Percentiles rank a stretch among this genome's conserved stretches.
Evolutionary conservation across 352 stramenopile species (phyloP).

Genomic region (Phytopythium vexans): DNA sequence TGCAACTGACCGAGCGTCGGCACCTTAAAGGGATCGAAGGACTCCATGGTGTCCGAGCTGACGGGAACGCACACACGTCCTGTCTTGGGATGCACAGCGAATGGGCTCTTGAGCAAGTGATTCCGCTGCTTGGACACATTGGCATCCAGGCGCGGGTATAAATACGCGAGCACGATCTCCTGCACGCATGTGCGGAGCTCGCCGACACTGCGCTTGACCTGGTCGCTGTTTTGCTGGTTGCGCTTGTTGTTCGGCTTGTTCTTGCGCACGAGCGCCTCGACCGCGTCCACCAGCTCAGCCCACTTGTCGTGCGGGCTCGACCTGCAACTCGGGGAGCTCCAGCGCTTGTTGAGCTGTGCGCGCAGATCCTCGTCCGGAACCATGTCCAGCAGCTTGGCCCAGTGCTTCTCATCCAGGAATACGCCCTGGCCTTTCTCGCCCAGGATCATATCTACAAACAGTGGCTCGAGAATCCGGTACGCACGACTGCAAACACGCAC

Average conservation of each 20-base stretch:
- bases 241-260: constrained; percentile 41
- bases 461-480: constrained; percentile 92
- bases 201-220: constrained; percentile 38
- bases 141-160: constrained; percentile 98
- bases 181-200: constrained; percentile 89
- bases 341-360: constrained; percentile 53
- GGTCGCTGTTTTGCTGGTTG: constrained; percentile 34
- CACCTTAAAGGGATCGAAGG: constrained; percentile 86
- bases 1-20: constrained; percentile 80
- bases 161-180: constrained; percentile 95
- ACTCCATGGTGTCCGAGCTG: constrained; percentile 69
- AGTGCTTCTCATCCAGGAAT: constrained; percentile 85
- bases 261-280: constrained; percentile 67
- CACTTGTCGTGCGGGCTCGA: constrained; percentile 87
- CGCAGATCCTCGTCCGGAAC: constrained; percentile 90
- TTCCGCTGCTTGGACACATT: constrained; percentile 99
- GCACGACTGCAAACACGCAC: constrained; percentile 58
- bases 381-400: constrained; percentile 91
- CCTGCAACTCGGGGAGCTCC: constrained; percentile 40
- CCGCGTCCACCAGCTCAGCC: constrained; percentile 68
- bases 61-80: constrained; percentile 98
- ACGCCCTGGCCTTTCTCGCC: constrained; percentile 91
- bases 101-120: constrained; percentile 99
- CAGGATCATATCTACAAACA: constrained; percentile 93
- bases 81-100: constrained; percentile 98